A percentile compares a stretch with the other conserved stretches of the same genome.
These are phyloP conservation scores for Blastocystis sp. DNA, from an alignment of 352 stramenopile species.

Conservation along the genomic window DNA sequence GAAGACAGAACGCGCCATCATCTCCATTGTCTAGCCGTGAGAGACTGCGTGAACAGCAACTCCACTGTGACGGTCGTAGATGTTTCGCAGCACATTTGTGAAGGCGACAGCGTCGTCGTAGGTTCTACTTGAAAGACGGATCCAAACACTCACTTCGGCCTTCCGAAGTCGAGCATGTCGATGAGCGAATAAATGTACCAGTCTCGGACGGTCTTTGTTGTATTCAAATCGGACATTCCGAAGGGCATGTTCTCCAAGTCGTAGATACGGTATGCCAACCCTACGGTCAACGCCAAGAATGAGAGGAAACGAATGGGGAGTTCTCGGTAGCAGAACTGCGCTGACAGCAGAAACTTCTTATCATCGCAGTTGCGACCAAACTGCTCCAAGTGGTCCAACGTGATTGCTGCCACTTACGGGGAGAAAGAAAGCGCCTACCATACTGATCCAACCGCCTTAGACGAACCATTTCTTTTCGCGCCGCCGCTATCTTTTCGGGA, in stretches of 20 bases:
- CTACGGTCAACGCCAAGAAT: neutral
- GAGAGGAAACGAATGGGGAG: constrained; percentile 89
- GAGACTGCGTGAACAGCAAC: neutral
- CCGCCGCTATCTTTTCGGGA: constrained; percentile 35
- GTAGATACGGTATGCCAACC: constrained; percentile 88
- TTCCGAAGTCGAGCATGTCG: constrained; percentile 77
- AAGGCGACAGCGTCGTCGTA: constrained; percentile 74
- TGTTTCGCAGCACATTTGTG: constrained; percentile 70
- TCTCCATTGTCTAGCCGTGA: constrained; percentile 94
- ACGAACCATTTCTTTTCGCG: constrained; percentile 42
- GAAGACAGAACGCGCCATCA: constrained; percentile 97
- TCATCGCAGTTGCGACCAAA: constrained; percentile 84
- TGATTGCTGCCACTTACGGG: constrained; percentile 76
- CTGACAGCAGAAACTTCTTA: constrained; percentile 87
- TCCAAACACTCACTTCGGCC: constrained; percentile 69
- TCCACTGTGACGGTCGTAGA: constrained; percentile 60
- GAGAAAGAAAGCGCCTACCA: neutral
- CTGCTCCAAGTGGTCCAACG: constrained; percentile 85
- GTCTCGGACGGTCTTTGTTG: constrained; percentile 78
- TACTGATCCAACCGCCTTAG: constrained; percentile 71
- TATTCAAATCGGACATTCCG: constrained; percentile 81
- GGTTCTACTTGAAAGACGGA: constrained; percentile 48
- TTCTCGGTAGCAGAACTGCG: constrained; percentile 94
- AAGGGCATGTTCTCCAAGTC: constrained; percentile 93
- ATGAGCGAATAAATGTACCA: constrained; percentile 80